Base-by-base conservation (phyloP, 192 early-diverging fungal species). In the Coemansia sp. region DNA sequence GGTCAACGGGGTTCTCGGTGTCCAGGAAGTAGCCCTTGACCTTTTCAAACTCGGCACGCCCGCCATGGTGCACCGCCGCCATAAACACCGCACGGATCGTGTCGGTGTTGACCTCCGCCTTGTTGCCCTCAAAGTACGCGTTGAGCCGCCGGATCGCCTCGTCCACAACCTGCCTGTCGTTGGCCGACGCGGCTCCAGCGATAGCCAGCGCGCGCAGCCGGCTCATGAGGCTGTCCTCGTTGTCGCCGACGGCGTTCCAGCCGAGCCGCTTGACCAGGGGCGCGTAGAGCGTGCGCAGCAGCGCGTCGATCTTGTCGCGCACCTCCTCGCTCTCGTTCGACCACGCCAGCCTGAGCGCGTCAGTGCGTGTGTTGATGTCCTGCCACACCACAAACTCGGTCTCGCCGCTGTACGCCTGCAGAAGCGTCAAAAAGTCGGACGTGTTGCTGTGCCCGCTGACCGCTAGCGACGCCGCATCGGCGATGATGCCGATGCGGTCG, bases 401-500 rank as follows among this genome's bases (percentile, higher is more conserved):
- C 66, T 96, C 95, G 35, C 79, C 73, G 34, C 79, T 74, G 53
- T 88, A 89, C 15, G 83, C 78, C 15, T 79, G 77, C 22, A 93
- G 69, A 24, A 98, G 62, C 14, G 81, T 83, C 66, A 98, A 72
- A n/a, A 88, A 79, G 25, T 80, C 81, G 20, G 80, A 72, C 1
- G 92, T 93, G 52, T 76, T 84, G 49, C 81, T 84, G 28, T 90
- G 77, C n/a, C 93, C 95, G 65, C 90, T 86, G 32, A 74, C 68
- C 36, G 88, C 83, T 25, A 95, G 69, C 18, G 87, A 82, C 27
- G 87, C 91, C 22, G 89, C 78, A 77, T 98, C 95, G 27, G 85
- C 78, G 46, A 98, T 55, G 17, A 96, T 55, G 52, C 89, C 90
- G 44, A 92, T 78, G 51, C 90, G 87, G 70, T 98, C 95, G 35